Evolutionary conservation across 164 flowering plant species (phyloP).

Genomic region (Vitis cinerea): DNA sequence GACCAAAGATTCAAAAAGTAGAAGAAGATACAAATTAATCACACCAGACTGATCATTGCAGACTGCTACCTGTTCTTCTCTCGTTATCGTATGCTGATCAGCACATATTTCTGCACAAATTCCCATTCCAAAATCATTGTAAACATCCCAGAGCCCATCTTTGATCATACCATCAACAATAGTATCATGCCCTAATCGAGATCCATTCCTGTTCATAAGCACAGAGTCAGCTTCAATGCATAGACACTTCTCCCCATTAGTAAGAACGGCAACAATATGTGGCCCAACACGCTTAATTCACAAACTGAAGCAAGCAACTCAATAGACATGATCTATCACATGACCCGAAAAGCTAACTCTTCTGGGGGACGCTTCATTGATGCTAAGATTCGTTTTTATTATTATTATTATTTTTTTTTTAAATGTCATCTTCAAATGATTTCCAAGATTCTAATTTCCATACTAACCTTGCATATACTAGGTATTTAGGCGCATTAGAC

Average conservation of each 20-base stretch:
- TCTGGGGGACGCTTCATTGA: no score
- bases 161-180: constrained; percentile 78
- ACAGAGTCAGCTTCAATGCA: not conserved
- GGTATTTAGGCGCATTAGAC: constrained; percentile 83
- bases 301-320: no score
- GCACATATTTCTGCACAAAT: constrained; percentile 74
- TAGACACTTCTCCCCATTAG: not conserved
- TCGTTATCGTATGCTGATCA: constrained; percentile 47
- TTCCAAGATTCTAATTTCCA: no score
- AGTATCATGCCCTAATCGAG: constrained; percentile 74
- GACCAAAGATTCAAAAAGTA: no score
- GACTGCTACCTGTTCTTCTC: constrained; percentile 67
- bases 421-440: no score
- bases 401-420: no score
- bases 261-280: not conserved
- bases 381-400: no score
- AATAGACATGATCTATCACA: no score
- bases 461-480: constrained; percentile 54
- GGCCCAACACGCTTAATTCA: not conserved
- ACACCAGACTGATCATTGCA: not conserved
- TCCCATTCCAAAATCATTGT: constrained; percentile 73
- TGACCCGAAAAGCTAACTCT: not conserved
- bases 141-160: constrained; percentile 80
- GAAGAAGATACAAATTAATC: no score
- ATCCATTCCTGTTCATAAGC: constrained; percentile 51